These are phyloP conservation scores for Calycina herbarum DNA, from an alignment of 2,329 filamentous ascomycete genomes.

Conservation along the genomic window DNA sequence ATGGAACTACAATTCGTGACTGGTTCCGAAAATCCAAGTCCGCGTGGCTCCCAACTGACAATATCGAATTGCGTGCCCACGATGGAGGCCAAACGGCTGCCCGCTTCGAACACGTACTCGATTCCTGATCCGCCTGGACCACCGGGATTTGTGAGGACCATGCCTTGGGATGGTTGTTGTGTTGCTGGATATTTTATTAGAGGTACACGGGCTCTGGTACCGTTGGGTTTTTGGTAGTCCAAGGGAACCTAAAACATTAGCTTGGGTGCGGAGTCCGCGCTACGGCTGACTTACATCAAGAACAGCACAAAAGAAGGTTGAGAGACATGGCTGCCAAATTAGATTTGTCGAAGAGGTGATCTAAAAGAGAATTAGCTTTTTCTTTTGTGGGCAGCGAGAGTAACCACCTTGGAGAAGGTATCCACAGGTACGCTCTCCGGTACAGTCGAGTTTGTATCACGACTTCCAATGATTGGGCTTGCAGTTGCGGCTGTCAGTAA, in stretches of 20 bases:
- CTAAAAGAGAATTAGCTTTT: background rate
- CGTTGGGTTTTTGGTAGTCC: slow-evolving; percentile 3
- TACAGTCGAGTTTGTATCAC: background rate
- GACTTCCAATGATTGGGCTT: background rate
- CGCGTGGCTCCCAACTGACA: slow-evolving; percentile 4
- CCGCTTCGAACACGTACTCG: background rate
- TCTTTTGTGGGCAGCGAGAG: background rate
- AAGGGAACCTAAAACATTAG: background rate
- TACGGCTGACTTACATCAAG: slow-evolving; percentile 1
- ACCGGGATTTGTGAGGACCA: slow-evolving; percentile 4
- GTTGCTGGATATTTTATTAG: slow-evolving; percentile 6
- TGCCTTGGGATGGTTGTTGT: background rate
- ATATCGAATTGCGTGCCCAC: background rate
- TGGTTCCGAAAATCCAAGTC: background rate
- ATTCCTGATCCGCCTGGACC: background rate
- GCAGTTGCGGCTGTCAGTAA: background rate
- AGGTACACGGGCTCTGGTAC: slow-evolving; percentile 2
- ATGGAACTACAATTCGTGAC: background rate
- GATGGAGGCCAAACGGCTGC: background rate
- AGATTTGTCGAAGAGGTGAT: background rate
- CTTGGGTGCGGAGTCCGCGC: background rate
- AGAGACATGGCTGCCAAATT: background rate
- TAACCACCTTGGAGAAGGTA: background rate
- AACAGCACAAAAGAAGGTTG: background rate
- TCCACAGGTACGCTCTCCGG: background rate